A percentile compares a stretch with the other conserved stretches of the same genome.
Conservation (phyloP, 345 rosid genomes). For the Brassica napus region Da-Ae NC_063446.1:17484001-17484500, state of each 20-base stretch:
- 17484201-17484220: conserved; percentile 88
- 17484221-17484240: conserved; percentile 85
- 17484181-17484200: conserved; percentile 15
- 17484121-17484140: not conserved
- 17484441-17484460: conserved; percentile 21
- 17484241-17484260: conserved; percentile 73
- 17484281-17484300: conserved; percentile 52
- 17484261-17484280: conserved; percentile 75
- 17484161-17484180: not conserved
- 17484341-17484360: conserved; percentile 63
- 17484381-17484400: conserved; percentile 58
- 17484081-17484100: not conserved
- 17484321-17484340: conserved; percentile 96
- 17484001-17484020: conserved; percentile 67
- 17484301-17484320: conserved; percentile 63
- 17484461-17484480: conserved; percentile 32
- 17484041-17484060: conserved; percentile 71
- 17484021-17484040: conserved; percentile 63
- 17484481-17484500: not conserved
- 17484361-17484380: conserved; percentile 74
- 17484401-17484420: conserved; percentile 66
- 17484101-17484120: not conserved
- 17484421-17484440: conserved; percentile 17
- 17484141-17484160: not conserved
- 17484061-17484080: conserved; percentile 65